Conservation (phyloP, 129 eudicot species). For the Calendula officinalis region DNA sequence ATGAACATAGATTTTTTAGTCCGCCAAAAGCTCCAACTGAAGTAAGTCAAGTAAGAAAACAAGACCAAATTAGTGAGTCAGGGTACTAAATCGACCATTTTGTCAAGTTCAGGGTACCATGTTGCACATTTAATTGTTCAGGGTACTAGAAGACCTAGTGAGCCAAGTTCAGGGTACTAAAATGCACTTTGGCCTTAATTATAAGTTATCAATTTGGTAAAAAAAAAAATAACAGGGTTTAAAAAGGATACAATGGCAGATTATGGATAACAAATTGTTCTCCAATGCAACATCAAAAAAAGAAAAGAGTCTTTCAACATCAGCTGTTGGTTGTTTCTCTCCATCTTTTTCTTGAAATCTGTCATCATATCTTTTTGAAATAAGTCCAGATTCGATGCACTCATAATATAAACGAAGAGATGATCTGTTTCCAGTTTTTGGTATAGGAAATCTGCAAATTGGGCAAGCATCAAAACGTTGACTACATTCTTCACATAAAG, state of each 20-base stretch:
- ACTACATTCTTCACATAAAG: conserved; percentile 91
- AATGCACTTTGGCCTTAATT: background rate
- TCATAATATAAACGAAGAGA: conserved; percentile 89
- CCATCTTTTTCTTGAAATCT: conserved; percentile 69
- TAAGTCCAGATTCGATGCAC: conserved; percentile 92
- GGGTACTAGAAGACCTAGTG: too few species aligned
- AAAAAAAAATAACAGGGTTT: conserved; percentile 3
- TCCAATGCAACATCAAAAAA: conserved; percentile 92
- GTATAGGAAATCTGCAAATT: conserved; percentile 64
- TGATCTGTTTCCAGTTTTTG: conserved; percentile 55
- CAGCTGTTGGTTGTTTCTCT: conserved; percentile 57
- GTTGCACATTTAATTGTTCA: too few species aligned
- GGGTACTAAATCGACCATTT: too few species aligned
- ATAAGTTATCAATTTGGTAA: conserved; percentile 1
- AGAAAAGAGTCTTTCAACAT: conserved; percentile 75
- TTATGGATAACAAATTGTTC: conserved; percentile 77
- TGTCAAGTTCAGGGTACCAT: too few species aligned
- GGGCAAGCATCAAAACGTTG: conserved; percentile 95
- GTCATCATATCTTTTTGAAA: conserved; percentile 78
- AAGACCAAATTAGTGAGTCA: too few species aligned
- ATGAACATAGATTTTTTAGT: too few species aligned
- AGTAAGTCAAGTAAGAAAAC: too few species aligned
- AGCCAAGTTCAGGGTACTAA: too few species aligned
- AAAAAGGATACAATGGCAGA: conserved; percentile 92
- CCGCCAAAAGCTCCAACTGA: too few species aligned